Percentiles rank a stretch among this genome's conserved stretches.
phyloP scores from a whole-genome alignment of 768 basidiomycete genomes.

The Leccinellum albellum region DNA sequence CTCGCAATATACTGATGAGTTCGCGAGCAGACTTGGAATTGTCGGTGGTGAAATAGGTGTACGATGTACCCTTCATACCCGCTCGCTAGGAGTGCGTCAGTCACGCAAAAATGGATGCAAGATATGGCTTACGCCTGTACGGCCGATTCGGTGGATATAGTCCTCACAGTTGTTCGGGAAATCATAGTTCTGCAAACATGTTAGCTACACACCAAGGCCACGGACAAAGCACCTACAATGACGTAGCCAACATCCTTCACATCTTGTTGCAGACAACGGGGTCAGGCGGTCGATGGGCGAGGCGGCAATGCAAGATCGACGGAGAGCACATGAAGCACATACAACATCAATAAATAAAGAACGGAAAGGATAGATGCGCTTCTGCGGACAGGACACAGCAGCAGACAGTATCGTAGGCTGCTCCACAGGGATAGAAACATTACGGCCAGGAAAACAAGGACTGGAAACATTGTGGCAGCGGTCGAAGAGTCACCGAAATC shows the following conservation, averaged over 20 bases:
- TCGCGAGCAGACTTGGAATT: conserved; percentile 94
- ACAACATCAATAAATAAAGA: conserved; percentile 33
- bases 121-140: conserved; percentile 70
- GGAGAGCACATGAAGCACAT: conserved; percentile 30
- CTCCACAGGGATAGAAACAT: conserved; percentile 24
- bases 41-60: conserved; percentile 96
- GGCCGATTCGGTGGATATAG: conserved; percentile 98
- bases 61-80: conserved; percentile 86
- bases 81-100: conserved; percentile 59
- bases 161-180: conserved; percentile 98
- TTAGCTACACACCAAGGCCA: conserved; percentile 5
- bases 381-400: conserved; percentile 28
- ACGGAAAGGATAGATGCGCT: conserved; percentile 29
- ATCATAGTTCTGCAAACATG: conserved; percentile 73
- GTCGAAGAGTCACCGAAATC: conserved; percentile 22
- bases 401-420: conserved; percentile 9
- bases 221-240: conserved; percentile 57
- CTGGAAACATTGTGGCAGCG: conserved; percentile 18
- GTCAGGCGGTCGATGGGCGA: conserved; percentile 31
- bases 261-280: conserved; percentile 51
- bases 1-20: conserved; percentile 77
- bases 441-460: conserved; percentile 23
- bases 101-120: neutral
- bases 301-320: conserved; percentile 10
- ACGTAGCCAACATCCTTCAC: conserved; percentile 99